Evolutionary conservation across 106 monocot species (phyloP), one percentile per base, ranked within the genome.

Genomic region (Agapanthus africanus): DNA sequence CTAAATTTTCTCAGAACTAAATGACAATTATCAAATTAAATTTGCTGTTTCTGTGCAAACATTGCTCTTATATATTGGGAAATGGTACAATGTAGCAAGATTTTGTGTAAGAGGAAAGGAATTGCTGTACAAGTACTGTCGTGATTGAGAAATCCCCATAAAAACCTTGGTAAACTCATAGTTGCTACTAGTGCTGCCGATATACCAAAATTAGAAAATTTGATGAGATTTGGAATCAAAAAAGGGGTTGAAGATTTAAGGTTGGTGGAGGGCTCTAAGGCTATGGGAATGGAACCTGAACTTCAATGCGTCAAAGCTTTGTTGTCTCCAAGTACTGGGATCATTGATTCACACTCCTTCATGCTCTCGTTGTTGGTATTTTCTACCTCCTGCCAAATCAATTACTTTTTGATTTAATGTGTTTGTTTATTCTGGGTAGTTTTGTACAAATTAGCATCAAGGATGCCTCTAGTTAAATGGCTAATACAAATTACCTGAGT

Each of bases 51-150:
- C 19, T 36, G n/a, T n/a, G n/a, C n/a, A n/a, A n/a, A n/a, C n/a
- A n/a, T 15, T 36, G 36, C 61, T 36, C 33, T 59, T 54, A 54
- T n/a, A 26, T 25, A 10, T 26, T 54, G 25, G 25, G n/a, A 33
- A 59, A 37, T 61, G 71, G 0, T 76, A 61, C 69, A 80, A 11
- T 81, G 63, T 67, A 99, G 92, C 97, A 72, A 79, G 39, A 65
- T 76, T 99, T 51, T 99, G 97, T 76, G 72, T 89, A 34, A 89
- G 77, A 82, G 97, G 97, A 70, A 89, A 80, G 75, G 78, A 89
- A 71, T 78, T 99, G 77, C 87, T 99, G 59, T 92, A 99, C 82
- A 80, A 77, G 36, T 99, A 90, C 39, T 92, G 97, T 68, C 54
- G 49, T 66, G 86, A 90, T 27, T 67, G 79, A 64, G 89, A 50